Evolutionary conservation across 2,329 filamentous ascomycete genomes (phyloP).

Genomic region (Stagonosporopsis cucurbitacearum): DNA sequence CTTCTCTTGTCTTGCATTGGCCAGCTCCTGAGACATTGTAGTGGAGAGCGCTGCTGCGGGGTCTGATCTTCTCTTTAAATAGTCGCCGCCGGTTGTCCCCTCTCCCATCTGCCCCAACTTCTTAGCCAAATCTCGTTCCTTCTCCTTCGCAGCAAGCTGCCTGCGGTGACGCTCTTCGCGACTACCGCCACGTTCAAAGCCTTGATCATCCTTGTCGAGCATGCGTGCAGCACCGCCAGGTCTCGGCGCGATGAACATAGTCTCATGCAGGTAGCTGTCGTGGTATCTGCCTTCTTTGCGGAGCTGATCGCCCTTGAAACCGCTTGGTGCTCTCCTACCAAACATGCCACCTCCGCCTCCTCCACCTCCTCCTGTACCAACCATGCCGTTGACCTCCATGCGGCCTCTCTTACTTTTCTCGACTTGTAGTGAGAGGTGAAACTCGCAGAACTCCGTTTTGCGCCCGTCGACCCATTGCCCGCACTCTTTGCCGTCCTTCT

Average conservation of each 20-base stretch:
- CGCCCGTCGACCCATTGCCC: slow-evolving; percentile 85
- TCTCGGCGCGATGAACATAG: slow-evolving; percentile 52
- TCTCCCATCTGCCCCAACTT: slow-evolving; percentile 69
- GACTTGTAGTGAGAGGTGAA: slow-evolving; percentile 83
- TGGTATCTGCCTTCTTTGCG: slow-evolving; percentile 53
- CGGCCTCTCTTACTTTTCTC: slow-evolving; percentile 71
- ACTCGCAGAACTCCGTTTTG: slow-evolving; percentile 91
- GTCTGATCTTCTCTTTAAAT: slow-evolving; percentile 61
- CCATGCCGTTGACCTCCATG: slow-evolving; percentile 80
- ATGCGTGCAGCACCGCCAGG: slow-evolving; percentile 64
- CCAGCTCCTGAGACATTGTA: slow-evolving; percentile 25
- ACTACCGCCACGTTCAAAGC: slow-evolving; percentile 58
- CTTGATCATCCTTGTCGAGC: slow-evolving; percentile 66
- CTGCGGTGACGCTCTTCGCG: slow-evolving; percentile 71
- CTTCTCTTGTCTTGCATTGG: slow-evolving; percentile 25
- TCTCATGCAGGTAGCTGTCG: slow-evolving; percentile 64
- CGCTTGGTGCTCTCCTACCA: slow-evolving; percentile 32
- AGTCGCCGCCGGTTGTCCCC: slow-evolving; percentile 70
- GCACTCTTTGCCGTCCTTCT: slow-evolving; percentile 83
- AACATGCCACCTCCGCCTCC: slow-evolving; percentile 45
- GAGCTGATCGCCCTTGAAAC: slow-evolving; percentile 36
- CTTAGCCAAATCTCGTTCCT: slow-evolving; percentile 74
- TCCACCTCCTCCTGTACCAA: slow-evolving; percentile 52
- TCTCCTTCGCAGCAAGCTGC: slow-evolving; percentile 70
- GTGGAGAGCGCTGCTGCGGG: slow-evolving; percentile 29